Conservation (phyloP, 768 basidiomycete genomes). For the Cystobasidium onofrii region DNA sequence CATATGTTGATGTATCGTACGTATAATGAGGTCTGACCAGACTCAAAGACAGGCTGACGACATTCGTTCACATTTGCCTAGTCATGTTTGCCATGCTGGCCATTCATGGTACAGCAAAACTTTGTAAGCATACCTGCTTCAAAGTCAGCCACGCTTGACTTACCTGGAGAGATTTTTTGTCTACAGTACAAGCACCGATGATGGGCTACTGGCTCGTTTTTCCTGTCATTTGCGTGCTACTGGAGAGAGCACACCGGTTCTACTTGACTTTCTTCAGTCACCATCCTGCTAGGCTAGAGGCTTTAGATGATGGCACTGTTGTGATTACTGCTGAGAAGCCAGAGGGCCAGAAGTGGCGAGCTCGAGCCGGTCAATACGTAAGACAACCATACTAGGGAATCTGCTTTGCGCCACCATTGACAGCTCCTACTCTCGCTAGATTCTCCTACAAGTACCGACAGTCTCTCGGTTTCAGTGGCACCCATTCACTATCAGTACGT, state of each 20-base stretch:
- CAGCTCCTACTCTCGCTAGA: neutral
- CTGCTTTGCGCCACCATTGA: neutral
- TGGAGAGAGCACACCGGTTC: neutral
- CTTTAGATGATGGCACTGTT: conserved; percentile 25
- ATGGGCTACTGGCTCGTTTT: conserved; percentile 31
- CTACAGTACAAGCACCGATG: conserved; percentile 22
- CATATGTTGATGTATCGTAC: conserved; percentile 25
- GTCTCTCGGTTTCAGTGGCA: conserved; percentile 28
- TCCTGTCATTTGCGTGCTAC: conserved; percentile 12
- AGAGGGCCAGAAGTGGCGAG: conserved; percentile 19
- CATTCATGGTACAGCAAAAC: neutral
- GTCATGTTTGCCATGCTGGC: conserved; percentile 28
- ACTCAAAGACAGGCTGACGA: too few relatives aligned
- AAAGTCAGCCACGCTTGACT: neutral
- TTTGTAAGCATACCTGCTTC: conserved; percentile 6
- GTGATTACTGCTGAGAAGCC: conserved; percentile 22
- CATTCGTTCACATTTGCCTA: neutral
- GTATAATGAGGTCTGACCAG: too few relatives aligned
- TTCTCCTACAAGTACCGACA: conserved; percentile 16
- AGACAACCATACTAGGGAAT: neutral
- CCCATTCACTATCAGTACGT: conserved; percentile 26
- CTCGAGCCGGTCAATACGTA: conserved; percentile 27
- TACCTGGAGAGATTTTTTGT: neutral
- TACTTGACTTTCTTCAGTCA: conserved; percentile 4
- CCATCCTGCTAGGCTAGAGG: conserved; percentile 12